Evolutionary conservation across 2,329 filamentous ascomycete genomes (phyloP).

Genomic region (Fusarium oligoseptatum): DNA sequence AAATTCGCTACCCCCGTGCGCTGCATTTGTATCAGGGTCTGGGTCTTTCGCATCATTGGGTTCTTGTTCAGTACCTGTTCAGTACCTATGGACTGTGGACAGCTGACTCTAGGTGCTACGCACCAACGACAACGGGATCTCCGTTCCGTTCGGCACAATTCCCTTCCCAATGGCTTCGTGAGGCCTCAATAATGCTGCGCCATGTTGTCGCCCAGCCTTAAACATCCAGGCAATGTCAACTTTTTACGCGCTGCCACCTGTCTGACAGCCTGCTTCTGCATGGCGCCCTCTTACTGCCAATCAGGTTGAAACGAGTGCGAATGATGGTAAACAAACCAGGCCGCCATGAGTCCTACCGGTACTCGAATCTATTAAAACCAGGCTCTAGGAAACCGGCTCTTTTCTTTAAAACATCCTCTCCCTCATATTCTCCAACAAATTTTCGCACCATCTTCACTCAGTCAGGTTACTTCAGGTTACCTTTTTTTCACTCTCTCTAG

Average conservation of each 20-base stretch:
- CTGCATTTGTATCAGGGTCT: background rate
- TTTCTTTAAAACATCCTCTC: background rate
- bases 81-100: background rate
- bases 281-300: background rate
- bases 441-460: background rate
- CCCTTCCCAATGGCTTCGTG: background rate
- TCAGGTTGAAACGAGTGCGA: background rate
- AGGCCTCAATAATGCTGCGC: background rate
- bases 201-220: background rate
- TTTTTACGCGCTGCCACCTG: background rate
- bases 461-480: background rate
- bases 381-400: background rate
- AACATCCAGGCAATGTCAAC: background rate
- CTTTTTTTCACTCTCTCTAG: too few species aligned
- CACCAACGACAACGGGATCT: background rate
- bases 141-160: background rate
- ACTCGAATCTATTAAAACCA: background rate
- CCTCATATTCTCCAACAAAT: background rate
- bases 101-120: background rate
- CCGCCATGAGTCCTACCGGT: background rate
- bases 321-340: background rate
- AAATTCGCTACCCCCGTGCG: background rate
- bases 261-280: slow-evolving; percentile 3
- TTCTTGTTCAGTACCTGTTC: background rate
- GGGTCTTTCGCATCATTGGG: background rate